These are phyloP conservation scores for Puccinia horiana DNA, from an alignment of 1,284 basidiomycete species.

Conservation along the genomic window DNA sequence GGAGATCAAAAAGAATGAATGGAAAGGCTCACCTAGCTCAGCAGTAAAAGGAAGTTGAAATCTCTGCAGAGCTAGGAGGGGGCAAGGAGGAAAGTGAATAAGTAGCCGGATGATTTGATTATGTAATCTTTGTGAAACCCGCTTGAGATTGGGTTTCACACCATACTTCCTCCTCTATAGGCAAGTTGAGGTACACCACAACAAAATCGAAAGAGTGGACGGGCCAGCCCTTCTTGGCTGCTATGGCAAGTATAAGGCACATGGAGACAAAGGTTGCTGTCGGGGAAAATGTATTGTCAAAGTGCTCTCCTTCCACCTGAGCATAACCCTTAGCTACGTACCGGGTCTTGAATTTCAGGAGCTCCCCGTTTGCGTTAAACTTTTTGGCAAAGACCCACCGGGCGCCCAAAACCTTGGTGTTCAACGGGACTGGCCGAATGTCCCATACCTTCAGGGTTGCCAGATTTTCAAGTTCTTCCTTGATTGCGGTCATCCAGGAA, in stretches of 20 bases:
- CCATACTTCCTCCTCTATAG: slow-evolving; percentile 18
- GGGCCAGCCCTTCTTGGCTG: background rate
- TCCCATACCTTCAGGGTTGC: background rate
- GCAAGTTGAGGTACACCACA: slow-evolving; percentile 23
- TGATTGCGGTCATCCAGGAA: background rate
- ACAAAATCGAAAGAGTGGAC: slow-evolving; percentile 25
- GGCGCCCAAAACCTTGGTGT: background rate
- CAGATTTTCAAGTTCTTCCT: background rate
- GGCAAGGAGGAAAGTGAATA: too few species aligned
- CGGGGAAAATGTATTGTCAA: slow-evolving; percentile 49
- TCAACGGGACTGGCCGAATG: background rate
- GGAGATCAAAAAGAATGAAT: too few species aligned
- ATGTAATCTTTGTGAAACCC: too few species aligned
- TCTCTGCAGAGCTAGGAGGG: too few species aligned
- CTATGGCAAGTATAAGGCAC: background rate
- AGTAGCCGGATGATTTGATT: too few species aligned
- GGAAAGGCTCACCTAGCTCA: too few species aligned
- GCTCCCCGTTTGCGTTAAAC: background rate
- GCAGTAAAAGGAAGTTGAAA: too few species aligned
- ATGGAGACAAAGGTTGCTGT: slow-evolving; percentile 26
- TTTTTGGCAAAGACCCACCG: slow-evolving; percentile 49
- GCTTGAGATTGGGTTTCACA: too few species aligned
- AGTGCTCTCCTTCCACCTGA: slow-evolving; percentile 48
- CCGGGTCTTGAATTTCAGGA: slow-evolving; percentile 45
- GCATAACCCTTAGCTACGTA: slow-evolving; percentile 50